phyloP scores from a whole-genome alignment of 225 moss, liverwort and hornwort species.

The Rhytidiadelphus loreus region DNA sequence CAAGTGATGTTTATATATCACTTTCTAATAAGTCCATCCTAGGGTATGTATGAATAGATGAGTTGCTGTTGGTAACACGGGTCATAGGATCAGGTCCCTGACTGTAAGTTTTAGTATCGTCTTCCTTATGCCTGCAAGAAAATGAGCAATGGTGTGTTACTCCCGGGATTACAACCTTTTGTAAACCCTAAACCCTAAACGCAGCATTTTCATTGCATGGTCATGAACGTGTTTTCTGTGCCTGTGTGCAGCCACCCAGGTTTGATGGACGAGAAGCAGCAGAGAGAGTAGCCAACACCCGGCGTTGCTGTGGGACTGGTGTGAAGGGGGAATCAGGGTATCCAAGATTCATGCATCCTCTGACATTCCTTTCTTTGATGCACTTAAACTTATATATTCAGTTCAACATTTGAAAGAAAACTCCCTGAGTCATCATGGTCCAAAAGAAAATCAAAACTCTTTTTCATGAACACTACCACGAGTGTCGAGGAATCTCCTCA shows the following conservation, averaged over 20 bases:
- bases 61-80: background rate
- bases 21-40: background rate
- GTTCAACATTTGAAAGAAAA: background rate
- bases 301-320: slow-evolving; percentile 55
- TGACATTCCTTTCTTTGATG: background rate
- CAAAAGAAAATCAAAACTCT: background rate
- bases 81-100: background rate
- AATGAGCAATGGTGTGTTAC: background rate
- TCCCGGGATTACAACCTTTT: background rate
- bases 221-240: background rate
- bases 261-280: slow-evolving; percentile 61
- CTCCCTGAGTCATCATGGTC: background rate
- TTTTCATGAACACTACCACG: background rate
- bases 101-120: background rate
- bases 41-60: background rate
- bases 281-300: slow-evolving; percentile 48
- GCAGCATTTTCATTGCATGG: background rate
- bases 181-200: background rate
- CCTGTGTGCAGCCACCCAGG: slow-evolving; percentile 31
- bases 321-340: background rate
- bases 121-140: background rate
- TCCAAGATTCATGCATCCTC: background rate
- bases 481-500: background rate
- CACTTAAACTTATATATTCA: background rate
- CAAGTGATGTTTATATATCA: background rate